phyloP scores from a whole-genome alignment of 257 asterid genomes.

The Nemophila menziesii region DNA sequence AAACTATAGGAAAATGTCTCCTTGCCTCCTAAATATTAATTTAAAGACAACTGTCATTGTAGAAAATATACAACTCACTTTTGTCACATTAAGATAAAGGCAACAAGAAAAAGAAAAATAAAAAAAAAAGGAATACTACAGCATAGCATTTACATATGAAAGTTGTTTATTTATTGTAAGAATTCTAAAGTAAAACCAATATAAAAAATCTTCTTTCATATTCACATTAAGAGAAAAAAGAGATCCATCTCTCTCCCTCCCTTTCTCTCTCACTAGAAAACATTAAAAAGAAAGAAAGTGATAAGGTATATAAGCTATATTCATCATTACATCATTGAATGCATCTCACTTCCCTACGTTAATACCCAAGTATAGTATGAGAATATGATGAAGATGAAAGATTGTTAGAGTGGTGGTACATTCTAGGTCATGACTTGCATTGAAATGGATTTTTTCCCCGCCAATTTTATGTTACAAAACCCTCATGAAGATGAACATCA shows the following conservation, averaged over 20 bases:
- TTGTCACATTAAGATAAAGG: conserved; percentile 17
- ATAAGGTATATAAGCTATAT: conserved; percentile 58
- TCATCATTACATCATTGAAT: conserved; percentile 25
- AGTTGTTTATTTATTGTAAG: conserved; percentile 1
- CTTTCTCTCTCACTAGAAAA: conserved; percentile 10
- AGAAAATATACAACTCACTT: conserved; percentile 47
- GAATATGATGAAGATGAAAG: conserved; percentile 13
- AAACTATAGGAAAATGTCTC: conserved; percentile 27
- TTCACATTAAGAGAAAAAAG: conserved; percentile 20
- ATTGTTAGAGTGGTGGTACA: conserved; percentile 13
- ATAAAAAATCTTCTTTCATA: conserved; percentile 20
- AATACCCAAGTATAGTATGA: conserved; percentile 11
- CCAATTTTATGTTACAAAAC: conserved; percentile 76
- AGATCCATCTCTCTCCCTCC: conserved; percentile 5
- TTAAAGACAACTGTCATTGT: conserved; percentile 71
- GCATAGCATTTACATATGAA: neutral
- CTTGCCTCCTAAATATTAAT: conserved; percentile 19
- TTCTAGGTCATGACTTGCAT: conserved; percentile 34
- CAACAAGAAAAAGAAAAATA: neutral
- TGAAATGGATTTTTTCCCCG: conserved; percentile 64
- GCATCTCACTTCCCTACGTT: conserved; percentile 21
- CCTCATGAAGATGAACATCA: conserved; percentile 29
- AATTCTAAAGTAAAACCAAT: conserved; percentile 21
- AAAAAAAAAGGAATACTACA: neutral
- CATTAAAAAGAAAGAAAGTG: conserved; percentile 22